Percentiles rank a stretch among this genome's conserved stretches.
These are phyloP conservation scores for Raddia distichophylla DNA, from an alignment of 176 grass and related monocot genomes.

Conservation along the genomic window DNA sequence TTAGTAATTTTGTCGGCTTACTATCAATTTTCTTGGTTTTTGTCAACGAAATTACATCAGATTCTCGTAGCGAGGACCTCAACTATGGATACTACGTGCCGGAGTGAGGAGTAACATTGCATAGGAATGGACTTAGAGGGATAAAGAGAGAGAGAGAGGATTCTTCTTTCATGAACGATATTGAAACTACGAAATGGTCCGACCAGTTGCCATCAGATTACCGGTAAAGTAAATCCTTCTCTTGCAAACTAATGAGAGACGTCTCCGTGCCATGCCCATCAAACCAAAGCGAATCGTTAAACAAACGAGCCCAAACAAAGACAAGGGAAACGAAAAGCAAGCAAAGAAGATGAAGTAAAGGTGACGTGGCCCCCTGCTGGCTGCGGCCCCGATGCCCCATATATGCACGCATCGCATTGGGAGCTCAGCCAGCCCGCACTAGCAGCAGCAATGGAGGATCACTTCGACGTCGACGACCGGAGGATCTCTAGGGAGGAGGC, in stretches of 20 bases:
- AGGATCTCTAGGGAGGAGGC: conserved; percentile 28
- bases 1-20: too few relatives aligned
- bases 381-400: conserved; percentile 4
- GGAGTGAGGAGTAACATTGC: too few relatives aligned
- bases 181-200: not conserved
- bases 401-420: not conserved
- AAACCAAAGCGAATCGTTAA: not conserved
- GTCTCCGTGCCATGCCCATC: conserved; percentile 46
- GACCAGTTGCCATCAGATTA: conserved; percentile 52
- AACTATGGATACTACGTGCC: too few relatives aligned
- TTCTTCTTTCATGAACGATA: too few relatives aligned
- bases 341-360: not conserved
- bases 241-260: conserved; percentile 30
- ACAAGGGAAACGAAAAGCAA: not conserved
- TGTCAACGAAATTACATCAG: too few relatives aligned
- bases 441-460: conserved; percentile 35
- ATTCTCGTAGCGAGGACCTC: too few relatives aligned
- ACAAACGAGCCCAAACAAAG: not conserved
- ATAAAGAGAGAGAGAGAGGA: too few relatives aligned
- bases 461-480: not conserved
- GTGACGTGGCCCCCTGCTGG: not conserved
- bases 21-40: too few relatives aligned
- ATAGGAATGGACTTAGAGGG: too few relatives aligned
- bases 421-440: conserved; percentile 12
- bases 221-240: conserved; percentile 51